Base-by-base conservation (phyloP, 768 basidiomycete species). In the Chalciporus piperatus region DNA sequence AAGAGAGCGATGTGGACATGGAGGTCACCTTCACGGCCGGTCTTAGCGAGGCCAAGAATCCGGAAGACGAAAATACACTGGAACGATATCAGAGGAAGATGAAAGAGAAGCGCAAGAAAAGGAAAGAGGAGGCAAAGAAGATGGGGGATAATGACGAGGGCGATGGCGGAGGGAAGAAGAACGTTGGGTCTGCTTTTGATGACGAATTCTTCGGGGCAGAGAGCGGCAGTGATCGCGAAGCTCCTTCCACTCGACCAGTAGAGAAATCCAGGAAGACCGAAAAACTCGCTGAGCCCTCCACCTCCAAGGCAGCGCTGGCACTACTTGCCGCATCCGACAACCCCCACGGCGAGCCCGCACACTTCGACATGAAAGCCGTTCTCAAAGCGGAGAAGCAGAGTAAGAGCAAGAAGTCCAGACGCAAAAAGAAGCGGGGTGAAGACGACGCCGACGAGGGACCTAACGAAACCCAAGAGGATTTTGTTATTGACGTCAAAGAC, bases 11-110 rank as follows among this genome's bases (percentile, higher is more conserved):
- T 58, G 78, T 85, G 9, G 92, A 94, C 51, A 89, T 99, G 89
- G 87, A 98, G 72, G 88, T 99, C 62, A 98, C 96, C 0, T 98
- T 99, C 68, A 85, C 81, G 14, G 92, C 97, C 2, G 96, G 86
- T 5, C 72, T 98, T 35, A 84, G 76, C 51, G 80, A 75, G 44
- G 65, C 69, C 55, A 78, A 75, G 58, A 74, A 67, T 17, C 74
- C 74, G 14, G 76, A 77, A 46, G 81, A 90, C n/a, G 87, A 96
- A 73, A 98, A 89, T 5, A 90, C 92, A 2, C 70, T 98, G 30
- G 92, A 95, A 63, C 84, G 73, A 61, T 99, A 99, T 69, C 86
- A 90, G 68, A 75, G 88, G 56, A 94, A 94, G 72, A 83, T 88
- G 79, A 86, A 80, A 69, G 94, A 98, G 72, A 95, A 92, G 75